Evolutionary conservation across 192 early-diverging fungal species (phyloP).

Genomic region (Coemansia sp.): DNA sequence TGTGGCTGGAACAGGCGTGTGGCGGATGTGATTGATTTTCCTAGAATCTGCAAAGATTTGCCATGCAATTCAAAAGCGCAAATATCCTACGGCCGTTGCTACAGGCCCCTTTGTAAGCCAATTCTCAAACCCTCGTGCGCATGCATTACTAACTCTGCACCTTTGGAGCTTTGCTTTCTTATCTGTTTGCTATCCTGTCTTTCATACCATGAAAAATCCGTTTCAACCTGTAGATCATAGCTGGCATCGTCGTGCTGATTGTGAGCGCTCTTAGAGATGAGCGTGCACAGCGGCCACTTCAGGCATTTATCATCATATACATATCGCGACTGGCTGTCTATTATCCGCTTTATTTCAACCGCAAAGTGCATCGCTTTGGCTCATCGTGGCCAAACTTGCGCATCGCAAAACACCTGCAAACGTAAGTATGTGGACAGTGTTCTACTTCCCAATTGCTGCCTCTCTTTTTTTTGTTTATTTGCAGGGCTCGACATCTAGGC

Average conservation of each 20-base stretch:
- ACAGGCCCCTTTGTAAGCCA: neutral
- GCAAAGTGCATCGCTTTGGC: conserved; percentile 57
- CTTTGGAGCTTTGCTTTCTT: neutral
- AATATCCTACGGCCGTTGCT: neutral
- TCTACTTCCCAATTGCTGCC: neutral
- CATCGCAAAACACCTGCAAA: neutral
- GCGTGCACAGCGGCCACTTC: conserved; percentile 58
- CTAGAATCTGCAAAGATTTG: neutral
- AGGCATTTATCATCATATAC: conserved; percentile 63
- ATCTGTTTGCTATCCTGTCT: neutral
- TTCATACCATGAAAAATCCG: neutral
- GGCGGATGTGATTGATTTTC: conserved; percentile 2
- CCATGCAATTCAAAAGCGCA: neutral
- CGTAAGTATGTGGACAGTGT: conserved; percentile 11
- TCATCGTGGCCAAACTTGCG: neutral
- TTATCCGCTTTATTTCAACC: conserved; percentile 66
- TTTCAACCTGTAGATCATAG: conserved; percentile 48
- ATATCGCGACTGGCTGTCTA: conserved; percentile 60
- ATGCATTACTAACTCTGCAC: neutral
- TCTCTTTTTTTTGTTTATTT: neutral
- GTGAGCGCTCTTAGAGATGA: conserved; percentile 53
- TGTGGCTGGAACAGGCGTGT: neutral
- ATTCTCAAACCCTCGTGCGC: neutral
- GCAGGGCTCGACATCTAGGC: too few relatives aligned
- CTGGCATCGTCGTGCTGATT: conserved; percentile 57